Base-by-base conservation (phyloP, 169 alveolate genomes). In the Besnoitia besnoiti region DNA sequence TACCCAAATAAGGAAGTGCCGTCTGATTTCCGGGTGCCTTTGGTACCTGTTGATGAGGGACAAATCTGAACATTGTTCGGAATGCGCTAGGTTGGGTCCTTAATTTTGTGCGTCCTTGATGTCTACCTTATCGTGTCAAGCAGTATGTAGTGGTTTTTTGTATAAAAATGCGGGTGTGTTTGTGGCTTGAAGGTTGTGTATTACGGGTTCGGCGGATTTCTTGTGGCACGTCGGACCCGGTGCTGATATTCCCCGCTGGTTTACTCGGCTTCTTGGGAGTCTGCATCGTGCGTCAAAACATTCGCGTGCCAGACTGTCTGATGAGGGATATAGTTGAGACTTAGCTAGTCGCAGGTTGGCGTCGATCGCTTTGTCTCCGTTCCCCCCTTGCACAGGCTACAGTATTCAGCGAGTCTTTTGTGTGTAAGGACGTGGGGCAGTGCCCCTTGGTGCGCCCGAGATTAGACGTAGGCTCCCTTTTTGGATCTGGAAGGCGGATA, bases 1-100 rank as follows among this genome's bases (percentile, higher is more conserved):
- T 21, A 77, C 50, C 87, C 59, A 40, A 39, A 30, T 77, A 77
- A 77, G 87, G 87, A 77, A 77, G 87, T 77, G 87, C 87, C 87
- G 87, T 77, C 87, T 77, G 87, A 77, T 12, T 24, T 19, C 37
- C 85, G 30, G 59, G 35, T 44, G 87, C 87, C 14, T 30, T 12
- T 24, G 87, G 62, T 8, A 16, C 40, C 59, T 35, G 37, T 77
- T 77, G 87, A 77, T 30, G 87, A 77, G 87, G 87, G 87, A 77
- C 16, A 16, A 77, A 24, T 21, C 87, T 77, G 87, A 77, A n/a
- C n/a, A n/a, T n/a, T n/a, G n/a, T n/a, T n/a, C n/a, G n/a, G n/a
- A n/a, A n/a, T n/a, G n/a, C n/a, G n/a, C n/a, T n/a, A n/a, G n/a
- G n/a, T n/a, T n/a, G n/a, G n/a, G n/a, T n/a, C n/a, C n/a, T n/a